Evolutionary conservation across 1,139 yeast genomes (phyloP), one percentile per base, ranked within the genome.

Genomic region (Candida labiduridarum): DNA sequence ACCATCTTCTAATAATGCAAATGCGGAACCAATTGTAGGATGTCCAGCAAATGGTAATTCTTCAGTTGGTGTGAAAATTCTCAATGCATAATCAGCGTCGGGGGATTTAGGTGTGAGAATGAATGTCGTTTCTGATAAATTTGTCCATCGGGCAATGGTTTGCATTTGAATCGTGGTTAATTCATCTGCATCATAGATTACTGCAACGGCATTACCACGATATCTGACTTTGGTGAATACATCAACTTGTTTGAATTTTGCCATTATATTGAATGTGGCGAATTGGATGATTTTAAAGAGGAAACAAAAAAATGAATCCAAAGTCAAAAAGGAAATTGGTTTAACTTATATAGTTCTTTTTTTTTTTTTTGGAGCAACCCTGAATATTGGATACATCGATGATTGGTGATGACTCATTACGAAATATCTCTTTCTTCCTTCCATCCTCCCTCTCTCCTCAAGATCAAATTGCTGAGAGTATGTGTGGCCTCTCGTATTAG

Each of bases 21-120:
- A 66, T 33, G 79, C 74, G 0, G 83, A 67, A 2, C 85, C 86
- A 29, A 82, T 56, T 0, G 84, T 81, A 2, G 86, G 86, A 56
- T 82, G 86, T 0, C 87, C 86, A 0, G 85, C 85, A 65, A 82
- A 82, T 2, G 84, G 83, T 36, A 82, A 59, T 56, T 82, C 86
- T 1, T 48, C 44, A 2, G 44, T 54, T 0, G 82, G 78, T 0
- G 79, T 69, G 56, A 80, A 81, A 11, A 82, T 82, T 25, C 84
- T 65, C 8, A 81, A 63, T 48, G 61, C 67, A 61, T 81, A 82
- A 57, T 74, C 78, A 9, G 79, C 79, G 9, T 57, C 55, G 1
- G 57, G 46, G 10, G 47, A 42, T 0, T 74, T 65, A 5, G 83
- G 73, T 27, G 67, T 69, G 33, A 68, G 59, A 7, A 81, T 65